phyloP scores from a whole-genome alignment of 2,329 filamentous ascomycete genomes.

The Aspergillus alliaceus region DNA sequence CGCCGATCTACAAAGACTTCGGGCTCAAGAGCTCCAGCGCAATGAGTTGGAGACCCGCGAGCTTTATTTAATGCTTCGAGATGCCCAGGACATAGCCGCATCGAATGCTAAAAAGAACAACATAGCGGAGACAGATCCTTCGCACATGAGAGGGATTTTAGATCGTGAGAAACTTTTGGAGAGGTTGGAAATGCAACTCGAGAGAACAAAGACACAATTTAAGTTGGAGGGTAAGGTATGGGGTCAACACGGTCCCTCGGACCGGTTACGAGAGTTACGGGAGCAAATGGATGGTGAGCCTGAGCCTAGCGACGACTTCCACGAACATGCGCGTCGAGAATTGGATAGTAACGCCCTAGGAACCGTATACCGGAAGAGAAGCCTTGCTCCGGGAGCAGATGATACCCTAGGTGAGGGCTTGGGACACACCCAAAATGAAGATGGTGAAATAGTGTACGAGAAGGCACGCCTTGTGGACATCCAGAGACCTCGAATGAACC shows the following conservation, averaged over 20 bases:
- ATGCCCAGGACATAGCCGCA: conserved; percentile 93
- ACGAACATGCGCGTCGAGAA: conserved; percentile 59
- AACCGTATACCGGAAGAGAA: conserved; percentile 62
- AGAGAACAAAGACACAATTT: conserved; percentile 95
- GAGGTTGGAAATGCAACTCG: conserved; percentile 89
- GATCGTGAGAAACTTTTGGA: conserved; percentile 92
- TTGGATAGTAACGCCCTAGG: conserved; percentile 74
- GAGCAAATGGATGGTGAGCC: conserved; percentile 85
- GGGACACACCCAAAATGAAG: conserved; percentile 50
- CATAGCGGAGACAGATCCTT: conserved; percentile 64
- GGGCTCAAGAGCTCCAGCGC: conserved; percentile 86
- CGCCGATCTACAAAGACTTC: conserved; percentile 78
- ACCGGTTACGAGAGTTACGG: conserved; percentile 84
- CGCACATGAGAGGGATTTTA: conserved; percentile 85
- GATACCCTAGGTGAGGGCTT: conserved; percentile 35
- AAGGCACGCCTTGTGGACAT: conserved; percentile 79
- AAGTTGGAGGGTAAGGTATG: conserved; percentile 93
- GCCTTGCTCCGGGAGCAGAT: conserved; percentile 40
- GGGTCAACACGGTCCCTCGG: conserved; percentile 83
- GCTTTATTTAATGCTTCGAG: conserved; percentile 95
- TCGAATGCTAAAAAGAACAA: conserved; percentile 71
- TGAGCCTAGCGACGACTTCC: conserved; percentile 50
- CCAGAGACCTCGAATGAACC: conserved; percentile 63
- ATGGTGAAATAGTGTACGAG: conserved; percentile 66
- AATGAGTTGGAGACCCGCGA: conserved; percentile 96